Conservation (phyloP, 257 asterid species). For the Echites panduratus region DNA sequence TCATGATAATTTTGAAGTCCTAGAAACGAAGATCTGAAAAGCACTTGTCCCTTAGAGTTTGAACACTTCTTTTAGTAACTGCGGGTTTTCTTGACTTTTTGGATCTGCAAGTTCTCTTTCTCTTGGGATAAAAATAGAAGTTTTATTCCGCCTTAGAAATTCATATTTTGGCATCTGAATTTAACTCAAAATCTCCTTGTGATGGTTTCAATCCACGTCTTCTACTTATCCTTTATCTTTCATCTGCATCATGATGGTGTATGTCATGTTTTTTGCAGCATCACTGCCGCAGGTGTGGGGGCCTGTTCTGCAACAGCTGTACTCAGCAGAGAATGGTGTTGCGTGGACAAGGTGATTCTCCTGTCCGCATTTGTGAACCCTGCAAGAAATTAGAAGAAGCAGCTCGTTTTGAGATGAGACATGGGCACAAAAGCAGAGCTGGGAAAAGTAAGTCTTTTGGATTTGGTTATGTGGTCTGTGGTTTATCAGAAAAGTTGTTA, state of each 20-base stretch:
- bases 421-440: constrained; percentile 63
- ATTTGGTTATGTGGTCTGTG: neutral
- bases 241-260: constrained; percentile 16
- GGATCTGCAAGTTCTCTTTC: neutral
- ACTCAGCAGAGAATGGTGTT: constrained; percentile 82
- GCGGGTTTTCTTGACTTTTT: neutral
- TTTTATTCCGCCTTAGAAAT: neutral
- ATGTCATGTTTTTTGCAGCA: constrained; percentile 55
- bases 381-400: constrained; percentile 92
- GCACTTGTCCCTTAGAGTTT: too few relatives aligned
- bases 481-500: constrained; percentile 2
- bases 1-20: neutral
- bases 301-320: constrained; percentile 79
- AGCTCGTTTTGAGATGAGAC: constrained; percentile 82
- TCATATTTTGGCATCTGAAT: neutral
- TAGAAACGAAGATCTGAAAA: neutral
- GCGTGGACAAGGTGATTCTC: constrained; percentile 98
- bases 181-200: neutral
- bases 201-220: neutral
- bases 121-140: neutral
- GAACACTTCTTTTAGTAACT: too few relatives aligned
- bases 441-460: constrained; percentile 46
- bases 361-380: constrained; percentile 92
- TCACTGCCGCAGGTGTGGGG: constrained; percentile 99
- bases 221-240: neutral